phyloP scores from a whole-genome alignment of 257 asterid species.

The Lantana camara region DNA sequence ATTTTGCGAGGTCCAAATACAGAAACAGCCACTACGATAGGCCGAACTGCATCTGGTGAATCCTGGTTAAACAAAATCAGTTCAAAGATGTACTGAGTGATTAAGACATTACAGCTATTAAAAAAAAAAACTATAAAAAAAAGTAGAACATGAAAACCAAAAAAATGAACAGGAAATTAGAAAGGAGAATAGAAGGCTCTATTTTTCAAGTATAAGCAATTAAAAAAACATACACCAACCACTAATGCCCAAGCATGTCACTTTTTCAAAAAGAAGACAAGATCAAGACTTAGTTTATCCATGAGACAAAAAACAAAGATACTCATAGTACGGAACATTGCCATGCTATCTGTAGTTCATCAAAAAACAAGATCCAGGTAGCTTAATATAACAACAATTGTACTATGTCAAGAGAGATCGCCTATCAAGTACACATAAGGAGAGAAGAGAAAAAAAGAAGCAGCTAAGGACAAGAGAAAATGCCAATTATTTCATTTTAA shows the following conservation, averaged over 20 bases:
- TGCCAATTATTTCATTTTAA: conserved; percentile 9
- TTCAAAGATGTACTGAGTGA: conserved; percentile 25
- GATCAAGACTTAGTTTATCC: conserved; percentile 10
- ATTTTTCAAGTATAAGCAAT: not conserved
- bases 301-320: conserved; percentile 16
- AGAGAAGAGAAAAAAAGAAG: not conserved
- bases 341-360: conserved; percentile 1
- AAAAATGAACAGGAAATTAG: not conserved
- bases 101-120: conserved; percentile 17
- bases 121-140: too few relatives aligned
- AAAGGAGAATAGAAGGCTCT: not conserved
- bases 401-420: not conserved
- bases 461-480: conserved; percentile 5
- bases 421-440: conserved; percentile 11
- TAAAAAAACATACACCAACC: conserved; percentile 4
- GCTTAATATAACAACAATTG: not conserved
- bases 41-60: conserved; percentile 68
- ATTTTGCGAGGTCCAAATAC: conserved; percentile 80
- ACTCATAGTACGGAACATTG: conserved; percentile 10
- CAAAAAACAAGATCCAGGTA: conserved; percentile 1
- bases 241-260: conserved; percentile 4
- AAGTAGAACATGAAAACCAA: not conserved
- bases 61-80: conserved; percentile 55
- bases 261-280: conserved; percentile 11
- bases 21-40: conserved; percentile 57